Base-by-base conservation (phyloP, 2,329 filamentous ascomycete genomes). In the Claviceps fusiformis region DNA sequence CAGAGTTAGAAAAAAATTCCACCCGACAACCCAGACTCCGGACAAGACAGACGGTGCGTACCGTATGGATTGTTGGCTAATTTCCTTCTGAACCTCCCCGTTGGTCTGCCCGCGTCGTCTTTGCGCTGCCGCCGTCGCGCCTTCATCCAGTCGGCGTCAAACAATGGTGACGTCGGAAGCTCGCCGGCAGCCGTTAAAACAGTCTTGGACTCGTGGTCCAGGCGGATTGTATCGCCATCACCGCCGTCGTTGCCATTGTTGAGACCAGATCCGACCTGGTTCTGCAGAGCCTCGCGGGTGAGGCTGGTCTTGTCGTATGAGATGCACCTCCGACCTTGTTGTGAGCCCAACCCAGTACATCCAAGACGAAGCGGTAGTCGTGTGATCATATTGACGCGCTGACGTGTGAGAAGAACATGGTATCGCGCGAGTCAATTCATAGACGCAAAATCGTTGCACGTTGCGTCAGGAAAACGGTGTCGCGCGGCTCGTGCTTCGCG, bases 41-140 rank as follows among this genome's bases (percentile, higher is more conserved):
- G 13, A 15, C 3, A 35, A 8, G 13, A n/a, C 4, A 19, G 19
- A 19, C 31, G 31, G n/a, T n/a, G 33, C 70, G 35, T 70, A 86
- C 83, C 86, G 60, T 80, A 89, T 2, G 83, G 74, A 59, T 87
- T 90, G 43, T 74, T 73, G 35, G 70, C 71, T 1, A 89, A 69
- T 56, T 79, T 76, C 55, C 72, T 73, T 62, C 84, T 80, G 57
- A 88, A 79, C 2, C 74, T 68, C 13, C 68, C 72, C 2, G 56
- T 60, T 0, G 64, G 62, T 35, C 59, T 66, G 55, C 56, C 68
- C 65, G 48, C 63, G 41, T 56, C 69, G 0, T 65, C 62, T 56
- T 73, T 74, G 47, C 67, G 73, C 57, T 70, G 76, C 15, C 72
- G 71, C 44, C 71, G 65, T 55, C 67, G 72, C 0, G 71, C 70